phyloP scores from a whole-genome alignment of 768 basidiomycete genomes.

The Auricularia auricula-judae region DNA sequence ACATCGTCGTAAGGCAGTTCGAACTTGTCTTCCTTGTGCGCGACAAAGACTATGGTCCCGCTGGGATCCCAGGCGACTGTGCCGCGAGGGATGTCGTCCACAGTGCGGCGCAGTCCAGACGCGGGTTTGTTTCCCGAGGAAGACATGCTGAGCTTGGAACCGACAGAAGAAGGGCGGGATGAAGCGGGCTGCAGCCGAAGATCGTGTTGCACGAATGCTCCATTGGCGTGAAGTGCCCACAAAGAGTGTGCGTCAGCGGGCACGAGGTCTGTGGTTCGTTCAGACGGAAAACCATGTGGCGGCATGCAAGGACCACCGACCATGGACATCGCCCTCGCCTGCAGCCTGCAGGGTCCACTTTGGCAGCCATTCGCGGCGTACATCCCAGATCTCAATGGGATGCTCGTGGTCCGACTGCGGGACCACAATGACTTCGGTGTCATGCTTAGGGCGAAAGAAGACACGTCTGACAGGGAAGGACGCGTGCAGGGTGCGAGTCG shows the following conservation, averaged over 20 bases:
- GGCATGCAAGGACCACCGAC: conserved; percentile 26
- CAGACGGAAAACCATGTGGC: no score
- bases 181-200: conserved; percentile 20
- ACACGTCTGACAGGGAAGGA: conserved; percentile 66
- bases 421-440: conserved; percentile 44
- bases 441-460: conserved; percentile 65
- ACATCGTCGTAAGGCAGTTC: conserved; percentile 5
- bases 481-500: conserved; percentile 62
- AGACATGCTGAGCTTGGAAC: not conserved
- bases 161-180: not conserved
- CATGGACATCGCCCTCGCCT: conserved; percentile 63
- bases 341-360: conserved; percentile 67
- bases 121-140: not conserved
- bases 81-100: not conserved
- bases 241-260: conserved; percentile 64
- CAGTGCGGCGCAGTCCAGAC: not conserved
- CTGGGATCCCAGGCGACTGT: not conserved
- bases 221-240: conserved; percentile 64
- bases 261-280: conserved; percentile 38
- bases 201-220: conserved; percentile 72
- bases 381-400: conserved; percentile 78
- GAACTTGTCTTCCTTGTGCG: not conserved
- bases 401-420: conserved; percentile 48
- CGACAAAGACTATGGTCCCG: conserved; percentile 1
- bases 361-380: conserved; percentile 65